Conservation (phyloP, 257 asterid species). For the Salvia rosmarinus region DNA sequence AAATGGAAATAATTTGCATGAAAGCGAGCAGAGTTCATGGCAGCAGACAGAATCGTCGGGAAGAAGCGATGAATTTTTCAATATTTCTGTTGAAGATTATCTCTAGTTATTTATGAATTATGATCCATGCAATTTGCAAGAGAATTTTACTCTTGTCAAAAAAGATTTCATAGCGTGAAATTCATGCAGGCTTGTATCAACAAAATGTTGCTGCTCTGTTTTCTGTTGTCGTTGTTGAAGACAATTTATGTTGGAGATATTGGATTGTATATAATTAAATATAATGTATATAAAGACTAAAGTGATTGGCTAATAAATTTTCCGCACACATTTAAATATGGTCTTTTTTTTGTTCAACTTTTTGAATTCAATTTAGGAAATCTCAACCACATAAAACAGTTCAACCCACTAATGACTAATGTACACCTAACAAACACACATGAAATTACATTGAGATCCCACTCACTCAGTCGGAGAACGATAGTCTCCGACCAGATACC, state of each 20-base stretch:
- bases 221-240: too few relatives aligned
- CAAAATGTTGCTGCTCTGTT: background rate
- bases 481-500: conserved; percentile 37
- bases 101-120: conserved; percentile 2
- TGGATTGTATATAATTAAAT: too few relatives aligned
- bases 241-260: background rate
- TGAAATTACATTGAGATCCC: background rate
- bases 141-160: background rate
- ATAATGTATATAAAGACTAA: too few relatives aligned
- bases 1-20: background rate
- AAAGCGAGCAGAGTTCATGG: conserved; percentile 2
- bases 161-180: background rate
- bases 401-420: background rate
- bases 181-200: conserved; percentile 1
- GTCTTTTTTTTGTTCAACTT: background rate
- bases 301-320: too few relatives aligned
- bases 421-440: background rate
- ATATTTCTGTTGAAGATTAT: conserved; percentile 72
- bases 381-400: background rate
- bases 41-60: background rate
- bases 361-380: background rate
- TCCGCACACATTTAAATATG: too few relatives aligned
- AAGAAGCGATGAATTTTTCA: conserved; percentile 17
- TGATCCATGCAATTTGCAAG: conserved; percentile 12
- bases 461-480: conserved; percentile 36